A percentile compares a stretch with the other conserved stretches of the same genome.
These are phyloP conservation scores for Pelagophyceae sp. DNA, from an alignment of 352 stramenopile species.

Conservation along the genomic window DNA sequence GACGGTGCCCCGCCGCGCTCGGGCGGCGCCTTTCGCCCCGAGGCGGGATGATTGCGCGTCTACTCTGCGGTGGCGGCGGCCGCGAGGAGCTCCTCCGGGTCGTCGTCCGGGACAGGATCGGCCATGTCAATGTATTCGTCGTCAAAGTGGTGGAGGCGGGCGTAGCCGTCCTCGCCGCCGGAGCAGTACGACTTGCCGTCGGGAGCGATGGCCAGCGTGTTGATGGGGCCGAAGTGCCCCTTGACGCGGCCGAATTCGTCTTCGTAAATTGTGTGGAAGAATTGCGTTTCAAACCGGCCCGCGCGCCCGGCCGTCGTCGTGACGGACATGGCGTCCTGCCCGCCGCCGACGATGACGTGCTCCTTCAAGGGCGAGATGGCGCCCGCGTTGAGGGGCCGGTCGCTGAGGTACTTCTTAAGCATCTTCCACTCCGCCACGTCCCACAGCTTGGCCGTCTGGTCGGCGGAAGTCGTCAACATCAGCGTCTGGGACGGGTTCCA, in stretches of 20 bases:
- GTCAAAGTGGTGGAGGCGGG: conserved; percentile 94
- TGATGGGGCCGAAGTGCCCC: conserved; percentile 98
- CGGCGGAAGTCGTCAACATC: conserved; percentile 89
- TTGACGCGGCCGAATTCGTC: conserved; percentile 97
- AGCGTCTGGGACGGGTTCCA: conserved; percentile 94
- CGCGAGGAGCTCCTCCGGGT: background rate
- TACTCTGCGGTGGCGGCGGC: too few relatives aligned
- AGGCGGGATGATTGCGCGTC: too few relatives aligned
- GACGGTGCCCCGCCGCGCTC: too few relatives aligned
- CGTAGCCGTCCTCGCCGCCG: conserved; percentile 94
- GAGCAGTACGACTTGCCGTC: conserved; percentile 96
- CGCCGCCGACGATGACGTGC: conserved; percentile 88
- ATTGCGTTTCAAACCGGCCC: conserved; percentile 87
- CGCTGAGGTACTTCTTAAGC: conserved; percentile 95
- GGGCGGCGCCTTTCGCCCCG: too few relatives aligned
- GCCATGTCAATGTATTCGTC: conserved; percentile 90
- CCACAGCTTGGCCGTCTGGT: conserved; percentile 92
- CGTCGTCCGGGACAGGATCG: conserved; percentile 61
- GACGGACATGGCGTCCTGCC: conserved; percentile 96
- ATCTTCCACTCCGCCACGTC: conserved; percentile 87
- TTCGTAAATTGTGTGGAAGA: conserved; percentile 97
- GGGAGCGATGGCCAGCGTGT: conserved; percentile 94
- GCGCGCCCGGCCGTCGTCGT: conserved; percentile 73
- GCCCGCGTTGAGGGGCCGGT: conserved; percentile 94
- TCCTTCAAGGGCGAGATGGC: conserved; percentile 91